Conservation (phyloP, 306 rosid species). For the Vigna angularis region DNA sequence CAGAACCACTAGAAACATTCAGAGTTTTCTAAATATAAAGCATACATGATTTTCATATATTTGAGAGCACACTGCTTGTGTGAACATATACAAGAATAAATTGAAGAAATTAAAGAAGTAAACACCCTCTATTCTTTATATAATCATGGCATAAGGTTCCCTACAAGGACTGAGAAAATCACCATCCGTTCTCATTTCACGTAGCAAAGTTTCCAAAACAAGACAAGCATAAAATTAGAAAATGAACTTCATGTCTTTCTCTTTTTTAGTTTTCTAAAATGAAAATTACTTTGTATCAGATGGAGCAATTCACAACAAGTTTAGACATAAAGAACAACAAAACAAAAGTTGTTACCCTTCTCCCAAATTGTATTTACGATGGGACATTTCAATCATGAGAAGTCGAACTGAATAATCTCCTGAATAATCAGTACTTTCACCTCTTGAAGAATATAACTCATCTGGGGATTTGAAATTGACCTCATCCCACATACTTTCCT, state of each 20-base stretch:
- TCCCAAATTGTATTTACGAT: constrained; percentile 66
- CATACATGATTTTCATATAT: constrained; percentile 8
- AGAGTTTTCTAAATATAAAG: not conserved
- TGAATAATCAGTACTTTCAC: constrained; percentile 46
- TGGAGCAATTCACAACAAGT: constrained; percentile 24
- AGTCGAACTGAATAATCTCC: constrained; percentile 55
- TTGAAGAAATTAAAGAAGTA: constrained; percentile 25
- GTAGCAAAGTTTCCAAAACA: not conserved
- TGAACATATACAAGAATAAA: not conserved
- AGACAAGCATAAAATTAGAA: constrained; percentile 3
- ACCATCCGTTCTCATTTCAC: not conserved
- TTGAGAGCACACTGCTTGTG: not conserved
- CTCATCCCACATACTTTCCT: constrained; percentile 48
- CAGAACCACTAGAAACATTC: constrained; percentile 27
- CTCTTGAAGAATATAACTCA: constrained; percentile 46
- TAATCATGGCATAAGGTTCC: not conserved
- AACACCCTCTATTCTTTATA: not conserved
- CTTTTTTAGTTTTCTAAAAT: not conserved
- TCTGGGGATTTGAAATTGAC: constrained; percentile 42
- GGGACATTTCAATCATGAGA: constrained; percentile 69
- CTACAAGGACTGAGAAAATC: not conserved
- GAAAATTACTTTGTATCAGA: not conserved
- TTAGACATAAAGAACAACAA: not conserved
- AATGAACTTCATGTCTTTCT: not conserved
- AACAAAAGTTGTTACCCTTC: constrained; percentile 70